These are phyloP conservation scores for Lasiodiplodia gonubiensis DNA, from an alignment of 2,329 filamentous ascomycete genomes.

Conservation along the genomic window DNA sequence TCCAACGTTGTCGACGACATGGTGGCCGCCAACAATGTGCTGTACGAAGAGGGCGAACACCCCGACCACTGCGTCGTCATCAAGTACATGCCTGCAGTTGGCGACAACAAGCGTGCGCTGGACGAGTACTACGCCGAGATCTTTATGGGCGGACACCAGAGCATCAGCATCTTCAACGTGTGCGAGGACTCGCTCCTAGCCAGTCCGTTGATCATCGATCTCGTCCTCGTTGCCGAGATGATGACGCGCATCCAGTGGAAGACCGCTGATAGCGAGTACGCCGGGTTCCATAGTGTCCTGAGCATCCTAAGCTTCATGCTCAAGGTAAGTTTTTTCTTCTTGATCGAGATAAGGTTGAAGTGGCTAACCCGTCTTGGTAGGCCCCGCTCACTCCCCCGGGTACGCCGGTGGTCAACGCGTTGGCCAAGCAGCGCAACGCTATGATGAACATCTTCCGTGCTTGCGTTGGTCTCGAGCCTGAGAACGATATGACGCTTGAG, in stretches of 20 bases:
- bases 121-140: constrained; percentile 99
- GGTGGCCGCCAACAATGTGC: constrained; percentile 91
- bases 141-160: constrained; percentile 95
- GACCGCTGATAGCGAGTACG: constrained; percentile 71
- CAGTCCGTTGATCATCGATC: constrained; percentile 94
- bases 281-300: constrained; percentile 94
- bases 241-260: constrained; percentile 97
- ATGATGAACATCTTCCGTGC: constrained; percentile 99
- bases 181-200: constrained; percentile 98
- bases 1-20: constrained; percentile 99
- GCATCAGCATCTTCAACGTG: constrained; percentile 97
- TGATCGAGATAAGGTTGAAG: not conserved
- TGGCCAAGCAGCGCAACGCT: constrained; percentile 93
- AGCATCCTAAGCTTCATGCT: constrained; percentile 99
- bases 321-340: constrained; percentile 55
- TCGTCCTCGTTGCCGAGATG: constrained; percentile 91
- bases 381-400: constrained; percentile 92
- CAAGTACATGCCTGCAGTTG: constrained; percentile 99
- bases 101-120: constrained; percentile 97
- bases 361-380: constrained; percentile 50
- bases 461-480: constrained; percentile 93
- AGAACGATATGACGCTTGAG: constrained; percentile 98
- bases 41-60: constrained; percentile 92
- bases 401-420: constrained; percentile 91
- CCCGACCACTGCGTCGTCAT: constrained; percentile 98